Conservation (phyloP, 2,329 filamentous ascomycete species). For the Xylaria sp. region DNA sequence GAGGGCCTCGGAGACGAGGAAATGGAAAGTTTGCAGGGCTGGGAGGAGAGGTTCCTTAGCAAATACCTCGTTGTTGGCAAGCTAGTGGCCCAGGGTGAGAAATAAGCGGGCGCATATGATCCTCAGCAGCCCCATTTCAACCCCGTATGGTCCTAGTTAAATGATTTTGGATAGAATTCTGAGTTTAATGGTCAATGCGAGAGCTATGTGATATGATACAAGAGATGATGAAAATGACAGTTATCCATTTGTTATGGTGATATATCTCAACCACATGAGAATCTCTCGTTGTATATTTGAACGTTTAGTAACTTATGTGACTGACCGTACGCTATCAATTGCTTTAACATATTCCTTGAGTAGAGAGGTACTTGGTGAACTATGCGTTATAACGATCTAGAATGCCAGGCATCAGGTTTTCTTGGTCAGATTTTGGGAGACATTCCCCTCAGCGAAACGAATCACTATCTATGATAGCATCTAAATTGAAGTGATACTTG, state of each 20-base stretch:
- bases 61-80: conserved; percentile 97
- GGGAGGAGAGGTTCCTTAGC: conserved; percentile 92
- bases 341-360: neutral
- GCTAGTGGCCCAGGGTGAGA: conserved; percentile 67
- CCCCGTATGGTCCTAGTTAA: neutral
- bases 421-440: neutral
- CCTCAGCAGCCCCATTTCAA: neutral
- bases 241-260: neutral
- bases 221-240: neutral
- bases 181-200: neutral
- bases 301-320: neutral
- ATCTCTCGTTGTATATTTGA: neutral
- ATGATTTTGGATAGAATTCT: conserved; percentile 2
- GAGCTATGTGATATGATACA: neutral
- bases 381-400: neutral
- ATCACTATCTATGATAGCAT: neutral
- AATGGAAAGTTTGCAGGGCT: conserved; percentile 84
- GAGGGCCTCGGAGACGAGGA: conserved; percentile 78
- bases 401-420: neutral
- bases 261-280: neutral
- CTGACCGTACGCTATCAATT: neutral
- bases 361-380: neutral
- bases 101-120: conserved; percentile 27
- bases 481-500: neutral
- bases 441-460: neutral